phyloP scores from a whole-genome alignment of 805 yeast genomes.

The Myxozyma sirexii region DNA sequence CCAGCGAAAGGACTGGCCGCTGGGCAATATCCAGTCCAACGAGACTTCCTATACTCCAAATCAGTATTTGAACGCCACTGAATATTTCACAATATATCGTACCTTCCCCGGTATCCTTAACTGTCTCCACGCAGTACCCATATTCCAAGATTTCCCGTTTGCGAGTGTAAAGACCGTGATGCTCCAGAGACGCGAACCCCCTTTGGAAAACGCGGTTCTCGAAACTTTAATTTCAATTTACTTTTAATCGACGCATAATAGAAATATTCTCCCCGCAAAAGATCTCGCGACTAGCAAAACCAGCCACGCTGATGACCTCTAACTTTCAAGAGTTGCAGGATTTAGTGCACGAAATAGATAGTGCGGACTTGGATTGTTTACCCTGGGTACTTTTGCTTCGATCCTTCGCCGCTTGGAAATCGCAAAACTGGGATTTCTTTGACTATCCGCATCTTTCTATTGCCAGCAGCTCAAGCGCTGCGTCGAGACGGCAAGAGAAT shows the following conservation, averaged over 20 bases:
- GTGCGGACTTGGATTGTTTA: neutral
- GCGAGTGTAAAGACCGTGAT: too few relatives aligned
- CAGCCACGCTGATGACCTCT: too few relatives aligned
- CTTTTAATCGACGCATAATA: neutral
- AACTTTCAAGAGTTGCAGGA: neutral
- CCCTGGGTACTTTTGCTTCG: slow-evolving; percentile 18
- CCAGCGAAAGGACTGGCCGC: slow-evolving; percentile 89
- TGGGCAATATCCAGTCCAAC: slow-evolving; percentile 67
- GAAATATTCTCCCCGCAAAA: neutral
- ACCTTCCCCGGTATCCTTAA: slow-evolving; percentile 16
- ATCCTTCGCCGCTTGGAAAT: slow-evolving; percentile 10
- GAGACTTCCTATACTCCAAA: slow-evolving; percentile 51
- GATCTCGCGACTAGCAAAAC: neutral
- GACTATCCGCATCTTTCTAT: slow-evolving; percentile 7
- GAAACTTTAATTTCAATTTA: neutral
- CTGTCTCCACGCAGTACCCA: slow-evolving; percentile 5
- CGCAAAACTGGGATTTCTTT: slow-evolving; percentile 20
- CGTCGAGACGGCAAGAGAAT: neutral
- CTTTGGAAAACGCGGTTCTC: neutral
- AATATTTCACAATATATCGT: neutral
- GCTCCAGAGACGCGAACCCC: neutral
- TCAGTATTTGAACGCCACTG: neutral
- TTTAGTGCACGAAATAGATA: neutral
- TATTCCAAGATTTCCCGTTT: neutral
- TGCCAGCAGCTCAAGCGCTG: neutral